Conservation (phyloP, 139 green algal species). For the Ulvella scutata region DNA sequence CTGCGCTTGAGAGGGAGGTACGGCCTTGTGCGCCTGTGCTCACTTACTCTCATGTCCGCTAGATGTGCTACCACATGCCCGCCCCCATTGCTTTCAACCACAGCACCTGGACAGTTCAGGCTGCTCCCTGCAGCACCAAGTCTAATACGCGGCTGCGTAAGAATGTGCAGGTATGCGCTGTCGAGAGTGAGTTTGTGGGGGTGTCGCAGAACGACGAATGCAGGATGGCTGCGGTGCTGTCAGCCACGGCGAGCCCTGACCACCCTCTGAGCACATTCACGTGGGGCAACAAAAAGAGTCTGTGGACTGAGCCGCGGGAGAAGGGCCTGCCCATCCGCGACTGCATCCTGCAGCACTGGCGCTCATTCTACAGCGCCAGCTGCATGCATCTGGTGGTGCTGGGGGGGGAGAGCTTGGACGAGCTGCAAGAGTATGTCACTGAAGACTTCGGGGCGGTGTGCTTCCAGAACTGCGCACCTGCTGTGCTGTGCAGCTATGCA, state of each 20-base stretch:
- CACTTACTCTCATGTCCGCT: not conserved
- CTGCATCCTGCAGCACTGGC: slow-evolving; percentile 72
- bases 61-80: too few relatives aligned
- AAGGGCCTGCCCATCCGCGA: slow-evolving; percentile 47
- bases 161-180: slow-evolving; percentile 31
- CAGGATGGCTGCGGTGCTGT: slow-evolving; percentile 20
- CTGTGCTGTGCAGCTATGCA: slow-evolving; percentile 24
- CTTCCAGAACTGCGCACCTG: slow-evolving; percentile 18
- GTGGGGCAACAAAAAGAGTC: slow-evolving; percentile 78
- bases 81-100: too few relatives aligned
- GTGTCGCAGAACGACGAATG: slow-evolving; percentile 73
- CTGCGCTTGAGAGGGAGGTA: not conserved
- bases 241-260: slow-evolving; percentile 17
- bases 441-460: slow-evolving; percentile 41
- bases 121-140: too few relatives aligned
- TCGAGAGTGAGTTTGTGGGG: slow-evolving; percentile 72
- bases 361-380: slow-evolving; percentile 71
- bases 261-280: slow-evolving; percentile 78
- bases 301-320: slow-evolving; percentile 42
- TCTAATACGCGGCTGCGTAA: too few relatives aligned
- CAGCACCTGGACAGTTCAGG: too few relatives aligned
- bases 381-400: slow-evolving; percentile 86
- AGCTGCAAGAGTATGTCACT: slow-evolving; percentile 51
- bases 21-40: not conserved
- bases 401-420: slow-evolving; percentile 65